A percentile compares a stretch with the other conserved stretches of the same genome.
Evolutionary conservation across 495 filamentous ascomycete genomes (phyloP).

Genomic region (Saxophila tyrrhenica): DNA sequence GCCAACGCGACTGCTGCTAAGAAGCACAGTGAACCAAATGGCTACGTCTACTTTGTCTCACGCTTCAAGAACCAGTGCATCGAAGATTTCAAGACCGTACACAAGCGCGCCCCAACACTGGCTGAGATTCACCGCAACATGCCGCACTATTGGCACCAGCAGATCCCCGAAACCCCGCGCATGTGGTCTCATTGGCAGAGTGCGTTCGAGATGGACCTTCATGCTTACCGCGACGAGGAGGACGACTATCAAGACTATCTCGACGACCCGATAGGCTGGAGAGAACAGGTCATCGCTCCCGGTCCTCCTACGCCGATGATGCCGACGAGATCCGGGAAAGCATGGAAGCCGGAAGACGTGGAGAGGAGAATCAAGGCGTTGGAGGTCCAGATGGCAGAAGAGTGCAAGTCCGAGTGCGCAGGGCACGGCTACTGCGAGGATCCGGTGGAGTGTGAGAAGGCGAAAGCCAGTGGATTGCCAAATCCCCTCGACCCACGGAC

Average conservation of each 20-base stretch:
- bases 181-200: background rate
- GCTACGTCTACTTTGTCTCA: background rate
- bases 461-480: constrained; percentile 1
- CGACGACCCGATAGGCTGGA: background rate
- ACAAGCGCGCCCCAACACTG: background rate
- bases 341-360: background rate
- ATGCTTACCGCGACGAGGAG: background rate
- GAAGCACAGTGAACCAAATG: background rate
- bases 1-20: background rate
- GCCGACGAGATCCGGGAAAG: background rate
- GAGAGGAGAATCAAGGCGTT: constrained; percentile 1
- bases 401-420: constrained; percentile 1
- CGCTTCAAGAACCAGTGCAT: background rate
- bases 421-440: background rate
- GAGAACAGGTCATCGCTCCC: background rate
- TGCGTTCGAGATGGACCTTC: background rate
- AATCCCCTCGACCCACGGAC: constrained; percentile 12
- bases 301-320: background rate
- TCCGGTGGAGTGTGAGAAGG: constrained; percentile 5
- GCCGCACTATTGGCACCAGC: background rate
- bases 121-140: constrained; percentile 1
- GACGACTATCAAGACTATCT: background rate
- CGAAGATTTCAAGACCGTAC: background rate
- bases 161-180: background rate
- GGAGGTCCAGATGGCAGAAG: constrained; percentile 9